Evolutionary conservation across 495 filamentous ascomycete genomes (phyloP).

Genomic region (Hypoxylon crocopeplum): DNA sequence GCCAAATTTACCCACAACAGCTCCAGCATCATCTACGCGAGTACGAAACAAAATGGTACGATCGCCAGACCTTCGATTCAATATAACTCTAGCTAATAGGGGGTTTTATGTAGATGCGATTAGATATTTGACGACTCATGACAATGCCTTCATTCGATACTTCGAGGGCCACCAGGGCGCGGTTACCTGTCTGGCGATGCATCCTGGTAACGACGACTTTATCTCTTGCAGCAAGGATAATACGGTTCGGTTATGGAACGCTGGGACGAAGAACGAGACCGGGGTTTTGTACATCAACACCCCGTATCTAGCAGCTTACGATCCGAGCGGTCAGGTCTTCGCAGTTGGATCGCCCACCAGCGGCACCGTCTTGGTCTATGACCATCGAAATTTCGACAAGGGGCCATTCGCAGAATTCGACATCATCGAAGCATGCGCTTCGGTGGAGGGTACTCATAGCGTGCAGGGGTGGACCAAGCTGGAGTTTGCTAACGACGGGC

Average conservation of each 20-base stretch:
- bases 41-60: conserved; percentile 87
- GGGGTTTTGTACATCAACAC: conserved; percentile 78
- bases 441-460: conserved; percentile 40
- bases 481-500: conserved; percentile 95
- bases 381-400: conserved; percentile 91
- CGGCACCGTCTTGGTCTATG: conserved; percentile 84
- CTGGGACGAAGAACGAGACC: conserved; percentile 71
- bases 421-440: conserved; percentile 55
- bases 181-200: conserved; percentile 80
- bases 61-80: not conserved
- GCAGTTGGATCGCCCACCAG: conserved; percentile 84
- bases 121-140: conserved; percentile 89
- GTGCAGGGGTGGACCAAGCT: conserved; percentile 80
- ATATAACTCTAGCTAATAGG: conserved; percentile 13
- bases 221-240: conserved; percentile 89
- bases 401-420: conserved; percentile 88
- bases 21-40: conserved; percentile 89
- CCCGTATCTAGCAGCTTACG: conserved; percentile 84
- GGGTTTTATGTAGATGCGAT: conserved; percentile 67
- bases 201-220: conserved; percentile 82
- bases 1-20: conserved; percentile 92
- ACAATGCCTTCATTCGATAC: conserved; percentile 93
- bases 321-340: conserved; percentile 87
- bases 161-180: conserved; percentile 85
- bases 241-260: conserved; percentile 87